phyloP scores from a whole-genome alignment of 75 land plant species.

The Sequoia sempervirens region DNA sequence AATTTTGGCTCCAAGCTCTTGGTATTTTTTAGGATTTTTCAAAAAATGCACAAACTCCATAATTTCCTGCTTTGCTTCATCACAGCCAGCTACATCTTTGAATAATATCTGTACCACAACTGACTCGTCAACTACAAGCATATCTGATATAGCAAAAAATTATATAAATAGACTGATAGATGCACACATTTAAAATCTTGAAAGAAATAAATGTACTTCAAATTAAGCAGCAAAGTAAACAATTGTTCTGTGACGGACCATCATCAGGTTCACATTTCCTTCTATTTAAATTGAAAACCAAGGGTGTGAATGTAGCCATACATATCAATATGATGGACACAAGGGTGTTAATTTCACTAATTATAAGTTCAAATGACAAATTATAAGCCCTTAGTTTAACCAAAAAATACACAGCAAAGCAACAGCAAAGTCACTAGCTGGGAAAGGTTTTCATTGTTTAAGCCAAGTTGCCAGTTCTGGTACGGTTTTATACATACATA shows the following conservation, averaged over 20 bases:
- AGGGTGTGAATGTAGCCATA: not conserved
- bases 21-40: slow-evolving; percentile 80
- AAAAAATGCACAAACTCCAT: slow-evolving; percentile 95
- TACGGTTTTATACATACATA: too few species aligned
- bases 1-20: slow-evolving; percentile 83
- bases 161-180: not conserved
- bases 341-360: not conserved
- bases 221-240: not conserved
- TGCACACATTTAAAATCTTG: not conserved
- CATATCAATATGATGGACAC: not conserved
- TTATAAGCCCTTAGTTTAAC: not conserved
- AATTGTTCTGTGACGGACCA: not conserved
- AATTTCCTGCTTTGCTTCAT: slow-evolving; percentile 90
- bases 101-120: slow-evolving; percentile 63
- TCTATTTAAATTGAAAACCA: not conserved
- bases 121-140: not conserved
- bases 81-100: slow-evolving; percentile 98
- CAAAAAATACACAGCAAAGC: not conserved
- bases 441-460: not conserved
- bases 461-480: too few species aligned
- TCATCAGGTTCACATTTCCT: not conserved
- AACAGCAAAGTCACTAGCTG: not conserved
- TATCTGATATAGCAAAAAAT: not conserved
- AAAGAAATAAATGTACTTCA: not conserved
- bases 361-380: not conserved